phyloP scores from a whole-genome alignment of 371 early-diverging fungal genomes.

The Phascolomyces articulosus region DNA sequence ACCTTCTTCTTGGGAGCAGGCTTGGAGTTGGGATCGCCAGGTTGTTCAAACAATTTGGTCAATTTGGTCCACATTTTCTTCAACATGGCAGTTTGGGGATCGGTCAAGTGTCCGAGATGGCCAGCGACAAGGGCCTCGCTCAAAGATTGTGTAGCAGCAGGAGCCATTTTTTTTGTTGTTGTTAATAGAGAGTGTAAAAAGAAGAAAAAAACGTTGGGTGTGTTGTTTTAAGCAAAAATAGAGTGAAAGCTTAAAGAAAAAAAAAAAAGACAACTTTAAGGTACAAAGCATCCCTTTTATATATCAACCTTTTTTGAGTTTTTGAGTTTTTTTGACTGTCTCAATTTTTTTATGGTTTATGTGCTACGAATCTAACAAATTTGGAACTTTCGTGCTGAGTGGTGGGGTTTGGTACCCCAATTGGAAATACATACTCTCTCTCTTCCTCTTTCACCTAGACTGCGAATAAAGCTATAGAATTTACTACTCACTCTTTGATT shows the following conservation, averaged over 20 bases:
- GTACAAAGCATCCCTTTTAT: constrained; percentile 6
- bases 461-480: no score
- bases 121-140: constrained; percentile 26
- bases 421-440: constrained; percentile 10
- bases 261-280: neutral
- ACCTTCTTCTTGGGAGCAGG: constrained; percentile 18
- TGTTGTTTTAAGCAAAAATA: neutral
- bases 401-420: constrained; percentile 14
- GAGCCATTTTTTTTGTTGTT: constrained; percentile 10
- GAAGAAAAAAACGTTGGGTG: neutral
- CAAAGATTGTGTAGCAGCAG: constrained; percentile 10
- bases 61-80: constrained; percentile 61
- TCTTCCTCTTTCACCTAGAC: neutral
- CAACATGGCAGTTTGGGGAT: constrained; percentile 50
- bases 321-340: constrained; percentile 12
- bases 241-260: neutral
- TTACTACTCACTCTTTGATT: no score
- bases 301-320: no score
- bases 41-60: constrained; percentile 50
- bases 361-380: constrained; percentile 12
- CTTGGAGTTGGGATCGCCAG: constrained; percentile 26
- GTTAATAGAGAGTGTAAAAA: neutral
- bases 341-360: neutral
- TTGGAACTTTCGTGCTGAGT: constrained; percentile 17
- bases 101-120: constrained; percentile 47